Base-by-base conservation (phyloP, 805 yeast species). In the Kluyveromyces siamensis region DNA sequence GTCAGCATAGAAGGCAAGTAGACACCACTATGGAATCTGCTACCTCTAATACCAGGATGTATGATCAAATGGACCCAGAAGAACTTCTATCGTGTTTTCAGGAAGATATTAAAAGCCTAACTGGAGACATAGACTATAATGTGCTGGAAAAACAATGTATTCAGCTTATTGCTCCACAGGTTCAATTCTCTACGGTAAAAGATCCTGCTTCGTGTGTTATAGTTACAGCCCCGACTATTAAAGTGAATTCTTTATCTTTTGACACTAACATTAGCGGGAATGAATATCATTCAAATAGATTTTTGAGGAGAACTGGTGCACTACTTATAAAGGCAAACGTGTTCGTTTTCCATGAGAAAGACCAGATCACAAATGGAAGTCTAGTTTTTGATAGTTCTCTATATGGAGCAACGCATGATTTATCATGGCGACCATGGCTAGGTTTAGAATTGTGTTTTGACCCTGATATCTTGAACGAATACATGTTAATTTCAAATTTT, bases 391-490 rank as follows among this genome's bases (percentile, higher is more conserved):
- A 76, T 40, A 65, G 69, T 11, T 65, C 67, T 11, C 68, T 76
- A 2, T 89, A 87, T 65, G 93, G 96, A 1, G 76, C 85, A 2
- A 63, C 58, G 6, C 50, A 52, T 8, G 53, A 53, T 6, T 49
- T 66, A 3, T 69, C 69, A 17, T 90, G 96, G 97, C 96, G 96
- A 2, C 95, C 96, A 0, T 90, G 96, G 88, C 63, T 89, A 35
- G 88, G 90, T 1, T 62, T 79, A 44, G 95, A 87, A 57, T 70
- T 82, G 19, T 79, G 86, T 52, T 75, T 79, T 52, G 80, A 81
- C 45, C 71, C 77, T 17, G 71, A 74, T 0, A 57, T 73, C 1
- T 65, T 79, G 50, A 59, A 67, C 10, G 71, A 74, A 11, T 74
- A 76, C 48, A 71, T 81, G 45, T 68, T 90, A 37, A 73, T 88